These are phyloP conservation scores for Hibiscus syriacus DNA, from an alignment of 345 rosid genomes.

Conservation along the genomic window DNA sequence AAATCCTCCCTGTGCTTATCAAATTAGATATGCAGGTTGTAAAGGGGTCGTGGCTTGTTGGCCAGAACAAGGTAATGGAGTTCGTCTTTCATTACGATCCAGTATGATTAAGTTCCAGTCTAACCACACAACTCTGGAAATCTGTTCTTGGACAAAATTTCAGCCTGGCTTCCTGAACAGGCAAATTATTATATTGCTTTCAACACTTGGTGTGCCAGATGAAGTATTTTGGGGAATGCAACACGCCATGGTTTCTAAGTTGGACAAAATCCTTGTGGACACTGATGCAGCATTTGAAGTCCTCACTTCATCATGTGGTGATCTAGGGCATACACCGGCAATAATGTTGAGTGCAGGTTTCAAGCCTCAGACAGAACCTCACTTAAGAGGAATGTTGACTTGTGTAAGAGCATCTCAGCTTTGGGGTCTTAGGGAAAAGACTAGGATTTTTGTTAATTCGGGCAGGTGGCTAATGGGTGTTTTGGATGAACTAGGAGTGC, in stretches of 20 bases:
- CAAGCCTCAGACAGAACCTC: constrained; percentile 68
- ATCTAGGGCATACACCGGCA: constrained; percentile 70
- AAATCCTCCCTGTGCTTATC: constrained; percentile 71
- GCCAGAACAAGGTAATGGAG: constrained; percentile 59
- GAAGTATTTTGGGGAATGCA: constrained; percentile 75
- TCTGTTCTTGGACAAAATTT: constrained; percentile 86
- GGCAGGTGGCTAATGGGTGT: constrained; percentile 98
- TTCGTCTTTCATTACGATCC: constrained; percentile 52
- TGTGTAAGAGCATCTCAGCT: constrained; percentile 82
- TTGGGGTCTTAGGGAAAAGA: constrained; percentile 78
- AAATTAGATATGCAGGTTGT: constrained; percentile 85
- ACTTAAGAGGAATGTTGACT: constrained; percentile 74
- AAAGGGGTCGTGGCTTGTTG: constrained; percentile 92
- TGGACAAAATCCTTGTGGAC: constrained; percentile 59
- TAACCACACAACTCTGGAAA: constrained; percentile 60
- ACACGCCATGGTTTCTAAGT: constrained; percentile 46
- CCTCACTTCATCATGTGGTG: constrained; percentile 69
- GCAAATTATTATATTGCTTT: constrained; percentile 75
- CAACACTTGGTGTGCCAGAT: constrained; percentile 55
- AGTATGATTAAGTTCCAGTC: constrained; percentile 79
- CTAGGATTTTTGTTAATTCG: constrained; percentile 69
- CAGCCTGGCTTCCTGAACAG: constrained; percentile 92
- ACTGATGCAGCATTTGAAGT: constrained; percentile 75
- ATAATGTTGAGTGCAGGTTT: constrained; percentile 92
- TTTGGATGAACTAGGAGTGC: constrained; percentile 74